Conservation (phyloP, 257 asterid genomes). For the Osmanthus fragrans region DNA sequence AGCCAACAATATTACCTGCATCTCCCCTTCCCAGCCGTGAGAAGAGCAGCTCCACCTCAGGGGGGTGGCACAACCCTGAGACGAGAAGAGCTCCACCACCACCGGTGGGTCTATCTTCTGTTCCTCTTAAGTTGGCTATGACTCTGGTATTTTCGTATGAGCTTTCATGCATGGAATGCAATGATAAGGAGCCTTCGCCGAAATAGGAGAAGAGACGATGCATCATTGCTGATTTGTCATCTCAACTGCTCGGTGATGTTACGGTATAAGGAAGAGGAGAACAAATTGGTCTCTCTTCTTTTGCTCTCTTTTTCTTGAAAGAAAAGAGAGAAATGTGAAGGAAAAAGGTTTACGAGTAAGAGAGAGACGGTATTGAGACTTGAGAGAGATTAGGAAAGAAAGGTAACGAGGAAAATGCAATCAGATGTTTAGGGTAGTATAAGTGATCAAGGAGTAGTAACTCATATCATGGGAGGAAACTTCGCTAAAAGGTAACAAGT, state of each 20-base stretch:
- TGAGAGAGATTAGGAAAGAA: slow-evolving; percentile 42
- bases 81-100: slow-evolving; percentile 83
- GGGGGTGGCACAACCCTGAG: slow-evolving; percentile 90
- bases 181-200: slow-evolving; percentile 35
- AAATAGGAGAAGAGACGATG: slow-evolving; percentile 68
- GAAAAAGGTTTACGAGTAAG: not conserved
- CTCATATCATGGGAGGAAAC: too few relatives aligned
- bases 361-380: not conserved
- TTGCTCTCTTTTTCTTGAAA: not conserved
- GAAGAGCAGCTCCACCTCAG: slow-evolving; percentile 77
- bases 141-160: slow-evolving; percentile 11
- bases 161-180: slow-evolving; percentile 15
- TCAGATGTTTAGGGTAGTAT: too few relatives aligned
- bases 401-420: slow-evolving; percentile 27
- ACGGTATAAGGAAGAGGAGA: not conserved
- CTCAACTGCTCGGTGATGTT: slow-evolving; percentile 16
- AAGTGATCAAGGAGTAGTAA: too few relatives aligned
- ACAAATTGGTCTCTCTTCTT: not conserved
- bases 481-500: not conserved
- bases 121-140: slow-evolving; percentile 58
- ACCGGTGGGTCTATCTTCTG: slow-evolving; percentile 56
- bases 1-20: slow-evolving; percentile 64
- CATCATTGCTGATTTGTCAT: slow-evolving; percentile 50
- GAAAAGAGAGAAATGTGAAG: slow-evolving; percentile 15
- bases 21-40: slow-evolving; percentile 84